Conservation (phyloP, 352 stramenopile species). For the Nothophytophthora sp. region DNA sequence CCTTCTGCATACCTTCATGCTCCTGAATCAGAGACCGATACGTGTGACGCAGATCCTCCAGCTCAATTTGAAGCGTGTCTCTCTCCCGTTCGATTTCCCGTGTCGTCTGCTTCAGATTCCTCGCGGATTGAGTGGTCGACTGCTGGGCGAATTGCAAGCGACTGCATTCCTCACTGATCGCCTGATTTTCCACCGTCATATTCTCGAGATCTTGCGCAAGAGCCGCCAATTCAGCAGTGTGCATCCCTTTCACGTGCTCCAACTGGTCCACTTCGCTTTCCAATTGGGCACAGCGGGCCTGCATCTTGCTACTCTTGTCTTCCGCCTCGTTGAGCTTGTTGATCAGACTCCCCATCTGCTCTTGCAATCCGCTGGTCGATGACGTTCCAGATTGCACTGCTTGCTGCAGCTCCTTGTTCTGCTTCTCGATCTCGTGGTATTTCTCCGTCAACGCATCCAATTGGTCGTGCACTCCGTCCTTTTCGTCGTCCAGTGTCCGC, state of each 20-base stretch:
- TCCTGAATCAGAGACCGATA: conserved; percentile 77
- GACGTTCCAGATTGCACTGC: conserved; percentile 32
- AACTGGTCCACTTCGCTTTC: conserved; percentile 56
- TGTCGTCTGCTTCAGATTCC: conserved; percentile 53
- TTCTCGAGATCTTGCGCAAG: conserved; percentile 83
- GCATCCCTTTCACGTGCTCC: conserved; percentile 67
- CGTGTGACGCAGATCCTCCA: conserved; percentile 74
- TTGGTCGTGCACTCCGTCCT: conserved; percentile 70
- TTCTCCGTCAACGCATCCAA: conserved; percentile 77
- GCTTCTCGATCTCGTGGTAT: conserved; percentile 55
- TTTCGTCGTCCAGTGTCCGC: conserved; percentile 65
- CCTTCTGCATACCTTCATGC: conserved; percentile 67
- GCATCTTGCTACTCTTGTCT: conserved; percentile 37
- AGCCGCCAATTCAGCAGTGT: conserved; percentile 60
- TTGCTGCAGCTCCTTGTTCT: conserved; percentile 46
- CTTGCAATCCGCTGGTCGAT: conserved; percentile 44
- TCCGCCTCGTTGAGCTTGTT: conserved; percentile 63
- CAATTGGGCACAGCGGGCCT: conserved; percentile 41
- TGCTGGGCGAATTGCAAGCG: conserved; percentile 59
- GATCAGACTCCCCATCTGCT: conserved; percentile 56
- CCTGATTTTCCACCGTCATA: conserved; percentile 89
- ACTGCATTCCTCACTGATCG: conserved; percentile 79
- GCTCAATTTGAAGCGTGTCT: conserved; percentile 73
- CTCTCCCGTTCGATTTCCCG: conserved; percentile 66
- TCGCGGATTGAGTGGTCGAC: conserved; percentile 49